These are phyloP conservation scores for Xylaria sp. DNA, from an alignment of 2,329 filamentous ascomycete genomes.

Conservation along the genomic window DNA sequence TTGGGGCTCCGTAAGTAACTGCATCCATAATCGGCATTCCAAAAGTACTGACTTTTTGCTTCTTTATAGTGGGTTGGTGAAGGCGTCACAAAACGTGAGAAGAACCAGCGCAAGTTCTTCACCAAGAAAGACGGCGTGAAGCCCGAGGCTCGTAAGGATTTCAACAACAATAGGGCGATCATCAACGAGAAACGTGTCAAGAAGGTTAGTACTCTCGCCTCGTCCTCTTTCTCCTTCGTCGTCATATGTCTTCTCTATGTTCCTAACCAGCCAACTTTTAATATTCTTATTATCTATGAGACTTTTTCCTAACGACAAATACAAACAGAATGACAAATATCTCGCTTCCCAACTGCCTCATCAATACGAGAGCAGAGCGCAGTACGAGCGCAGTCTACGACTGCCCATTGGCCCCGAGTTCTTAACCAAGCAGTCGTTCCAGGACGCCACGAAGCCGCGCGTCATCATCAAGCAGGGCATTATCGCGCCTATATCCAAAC, in stretches of 20 bases:
- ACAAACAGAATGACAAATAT: slow-evolving; percentile 79
- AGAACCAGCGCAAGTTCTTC: slow-evolving; percentile 70
- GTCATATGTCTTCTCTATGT: neutral
- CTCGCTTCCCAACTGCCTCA: slow-evolving; percentile 85
- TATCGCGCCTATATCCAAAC: slow-evolving; percentile 87
- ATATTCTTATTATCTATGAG: neutral
- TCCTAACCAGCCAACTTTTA: neutral
- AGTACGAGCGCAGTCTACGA: slow-evolving; percentile 90
- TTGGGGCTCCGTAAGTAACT: slow-evolving; percentile 72
- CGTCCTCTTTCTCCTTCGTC: neutral
- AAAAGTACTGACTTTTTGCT: slow-evolving; percentile 15
- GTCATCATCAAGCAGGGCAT: slow-evolving; percentile 91
- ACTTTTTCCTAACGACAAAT: slow-evolving; percentile 2
- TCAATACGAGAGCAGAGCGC: slow-evolving; percentile 84
- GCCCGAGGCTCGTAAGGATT: slow-evolving; percentile 80
- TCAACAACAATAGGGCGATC: slow-evolving; percentile 84
- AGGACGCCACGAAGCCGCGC: slow-evolving; percentile 87
- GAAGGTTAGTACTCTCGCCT: slow-evolving; percentile 73
- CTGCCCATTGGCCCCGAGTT: slow-evolving; percentile 93
- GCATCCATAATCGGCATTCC: slow-evolving; percentile 50
- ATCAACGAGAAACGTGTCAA: slow-evolving; percentile 91
- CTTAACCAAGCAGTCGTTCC: slow-evolving; percentile 95
- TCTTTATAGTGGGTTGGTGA: slow-evolving; percentile 72
- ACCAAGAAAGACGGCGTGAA: slow-evolving; percentile 78
- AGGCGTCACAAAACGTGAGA: slow-evolving; percentile 77